Evolutionary conservation across 148 eudicot species (phyloP), one percentile per base, ranked within the genome.

Genomic region (Fallopia convolvulus): DNA sequence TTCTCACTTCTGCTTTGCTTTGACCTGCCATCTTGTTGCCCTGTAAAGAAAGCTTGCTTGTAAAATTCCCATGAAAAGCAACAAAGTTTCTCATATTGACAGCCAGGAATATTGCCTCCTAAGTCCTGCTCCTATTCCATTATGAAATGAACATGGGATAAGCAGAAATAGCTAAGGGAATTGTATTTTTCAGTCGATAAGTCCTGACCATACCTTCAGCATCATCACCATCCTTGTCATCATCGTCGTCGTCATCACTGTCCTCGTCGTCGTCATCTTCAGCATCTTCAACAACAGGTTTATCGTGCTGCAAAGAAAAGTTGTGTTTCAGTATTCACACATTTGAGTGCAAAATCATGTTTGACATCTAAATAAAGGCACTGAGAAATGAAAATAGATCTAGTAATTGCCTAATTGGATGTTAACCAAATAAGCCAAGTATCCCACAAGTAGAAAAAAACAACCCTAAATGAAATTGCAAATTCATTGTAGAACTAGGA

Each of bases 1-100:
- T 92, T 92, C 76, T 89, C 93, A 79, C 93, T 90, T 75, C 97
- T 82, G 82, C 93, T 92, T 47, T 92, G 97, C 84, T 90, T 92
- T 56, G 90, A 87, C 81, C 87, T 83, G 63, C 90, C 89, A 76
- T 86, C 83, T 74, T 75, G 83, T 75, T 39, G 77, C 72, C 83
- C 90, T 87, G 83, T 78, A 61, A 70, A 74, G 58, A 42, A 81
- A 75, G 61, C 61, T 55, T 55, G 61, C 26, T 55, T 55, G 61
- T 55, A n/a, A 55, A 55, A 18, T 50, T 14, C 20, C 56, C n/a
- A 14, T 15, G n/a, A 50, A 55, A 55, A 55, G 21, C 26, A 55
- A 55, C 7, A 18, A n/a, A 20, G 7, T 55, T 55, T 55, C 26
- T 20, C 23, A 55, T 55, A 55, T 55, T 15, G 56, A 52, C 52